Base-by-base conservation (phyloP, 2,329 filamentous ascomycete genomes). In the Chaetomiaceae sp. region DNA sequence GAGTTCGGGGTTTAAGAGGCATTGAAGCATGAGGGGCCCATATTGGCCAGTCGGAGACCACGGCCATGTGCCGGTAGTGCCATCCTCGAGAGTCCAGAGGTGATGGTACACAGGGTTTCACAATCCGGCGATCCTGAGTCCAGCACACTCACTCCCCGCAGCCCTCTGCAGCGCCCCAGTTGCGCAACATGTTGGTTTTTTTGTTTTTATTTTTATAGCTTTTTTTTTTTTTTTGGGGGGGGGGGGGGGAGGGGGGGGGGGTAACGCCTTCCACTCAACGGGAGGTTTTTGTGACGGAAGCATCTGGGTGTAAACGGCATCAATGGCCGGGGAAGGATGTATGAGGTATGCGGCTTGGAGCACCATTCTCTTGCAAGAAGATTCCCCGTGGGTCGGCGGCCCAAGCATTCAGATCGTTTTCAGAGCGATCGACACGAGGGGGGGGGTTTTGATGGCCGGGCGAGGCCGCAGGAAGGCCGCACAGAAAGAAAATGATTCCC, bases 131-230 rank as follows among this genome's bases (percentile, higher is more conserved):
- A 51, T 48, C 34, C 20, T 45, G 20, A 29, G 20, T 41, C 41
- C 21, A 23, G 47, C 23, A 46, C 52, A 10, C 44, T 38, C 54
- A 52, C 46, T 43, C 41, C 29, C 47, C 50, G 48, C 52, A 47
- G 47, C 37, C 30, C 38, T 16, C 53, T 48, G 55, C 50, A 50
- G 56, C 38, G n/a, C 20, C 45, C 47, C 45, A 49, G 57, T 59
- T 7, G 25, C 51, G 59, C 54, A 40, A 37, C 55, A 56, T 57
- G 48, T 54, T 18, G n/a, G 25, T 9, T 33, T 48, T 9, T 42
- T 16, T 47, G 13, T 37, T 16, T 16, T 55, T 27, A n/a, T n/a
- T n/a, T n/a, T n/a, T n/a, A n/a, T n/a, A n/a, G n/a, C n/a, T n/a
- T n/a, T n/a, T n/a, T n/a, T n/a, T n/a, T n/a, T n/a, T n/a, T n/a